phyloP scores from a whole-genome alignment of 345 rosid genomes.

The Sonneratia alba region DNA sequence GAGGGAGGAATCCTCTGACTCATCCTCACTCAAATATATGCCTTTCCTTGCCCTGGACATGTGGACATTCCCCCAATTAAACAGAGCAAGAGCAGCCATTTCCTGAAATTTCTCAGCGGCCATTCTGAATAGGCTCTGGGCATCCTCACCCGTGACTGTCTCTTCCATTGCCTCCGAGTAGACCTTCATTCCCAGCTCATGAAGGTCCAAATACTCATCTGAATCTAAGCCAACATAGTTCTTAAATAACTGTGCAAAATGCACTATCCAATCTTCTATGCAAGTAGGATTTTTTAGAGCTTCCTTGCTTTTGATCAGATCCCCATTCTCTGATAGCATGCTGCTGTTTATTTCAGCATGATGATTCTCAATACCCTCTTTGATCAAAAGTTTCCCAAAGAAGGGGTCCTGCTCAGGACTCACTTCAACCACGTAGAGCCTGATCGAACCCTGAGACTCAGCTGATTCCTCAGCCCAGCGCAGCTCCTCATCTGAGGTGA shows the following conservation, averaged over 20 bases:
- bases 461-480: slow-evolving; percentile 57
- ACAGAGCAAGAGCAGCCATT: slow-evolving; percentile 75
- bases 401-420: slow-evolving; percentile 49
- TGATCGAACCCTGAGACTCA: slow-evolving; percentile 38
- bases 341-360: slow-evolving; percentile 6
- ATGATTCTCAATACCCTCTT: slow-evolving; percentile 13
- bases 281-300: slow-evolving; percentile 23
- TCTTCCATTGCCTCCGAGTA: slow-evolving; percentile 94
- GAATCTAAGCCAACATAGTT: slow-evolving; percentile 65
- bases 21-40: slow-evolving; percentile 41
- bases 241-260: slow-evolving; percentile 75
- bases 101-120: slow-evolving; percentile 85
- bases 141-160: slow-evolving; percentile 74
- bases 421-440: slow-evolving; percentile 57
- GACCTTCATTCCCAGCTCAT: slow-evolving; percentile 68
- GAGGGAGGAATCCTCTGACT: slow-evolving; percentile 42
- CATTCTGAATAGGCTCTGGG: slow-evolving; percentile 52
- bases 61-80: slow-evolving; percentile 84
- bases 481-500: slow-evolving; percentile 75
- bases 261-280: slow-evolving; percentile 77
- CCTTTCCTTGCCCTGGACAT: slow-evolving; percentile 76
- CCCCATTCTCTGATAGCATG: slow-evolving; percentile 18
- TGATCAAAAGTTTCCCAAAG: slow-evolving; percentile 28
- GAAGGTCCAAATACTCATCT: slow-evolving; percentile 58
- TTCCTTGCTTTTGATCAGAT: slow-evolving; percentile 20